Evolutionary conservation across 2,329 filamentous ascomycete genomes (phyloP).

Genomic region (Arthrobotrys musiformis): DNA sequence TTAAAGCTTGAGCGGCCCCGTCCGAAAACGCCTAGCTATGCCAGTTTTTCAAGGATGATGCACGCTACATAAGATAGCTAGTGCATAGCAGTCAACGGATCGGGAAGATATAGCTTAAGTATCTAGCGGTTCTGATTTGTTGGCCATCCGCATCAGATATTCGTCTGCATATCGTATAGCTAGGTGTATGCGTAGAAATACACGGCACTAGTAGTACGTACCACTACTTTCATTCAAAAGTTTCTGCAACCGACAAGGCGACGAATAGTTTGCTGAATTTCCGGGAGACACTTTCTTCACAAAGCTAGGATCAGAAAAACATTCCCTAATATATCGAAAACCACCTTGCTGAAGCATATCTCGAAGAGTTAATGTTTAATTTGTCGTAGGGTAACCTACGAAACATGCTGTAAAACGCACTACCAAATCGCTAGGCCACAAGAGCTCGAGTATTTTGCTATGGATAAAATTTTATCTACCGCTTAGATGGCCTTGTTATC

Average conservation of each 20-base stretch:
- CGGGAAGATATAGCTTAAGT: neutral
- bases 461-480: too few relatives aligned
- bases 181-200: too few relatives aligned
- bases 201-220: neutral
- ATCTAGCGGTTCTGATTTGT: conserved; percentile 3
- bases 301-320: too few relatives aligned
- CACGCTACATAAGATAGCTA: neutral
- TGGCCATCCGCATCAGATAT: neutral
- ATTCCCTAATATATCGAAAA: too few relatives aligned
- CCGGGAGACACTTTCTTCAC: neutral
- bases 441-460: too few relatives aligned
- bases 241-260: conserved; percentile 18
- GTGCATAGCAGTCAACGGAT: neutral
- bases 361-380: too few relatives aligned
- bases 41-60: neutral
- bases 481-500: too few relatives aligned
- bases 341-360: too few relatives aligned
- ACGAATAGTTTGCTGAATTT: neutral
- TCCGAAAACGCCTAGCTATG: neutral
- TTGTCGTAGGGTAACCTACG: too few relatives aligned
- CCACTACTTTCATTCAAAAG: neutral
- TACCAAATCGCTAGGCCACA: too few relatives aligned
- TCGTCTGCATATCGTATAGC: neutral
- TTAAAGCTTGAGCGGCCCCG: neutral
- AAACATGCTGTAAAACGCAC: too few relatives aligned